Base-by-base conservation (phyloP, 306 rosid species). In the Begonia fuchsioides region DNA sequence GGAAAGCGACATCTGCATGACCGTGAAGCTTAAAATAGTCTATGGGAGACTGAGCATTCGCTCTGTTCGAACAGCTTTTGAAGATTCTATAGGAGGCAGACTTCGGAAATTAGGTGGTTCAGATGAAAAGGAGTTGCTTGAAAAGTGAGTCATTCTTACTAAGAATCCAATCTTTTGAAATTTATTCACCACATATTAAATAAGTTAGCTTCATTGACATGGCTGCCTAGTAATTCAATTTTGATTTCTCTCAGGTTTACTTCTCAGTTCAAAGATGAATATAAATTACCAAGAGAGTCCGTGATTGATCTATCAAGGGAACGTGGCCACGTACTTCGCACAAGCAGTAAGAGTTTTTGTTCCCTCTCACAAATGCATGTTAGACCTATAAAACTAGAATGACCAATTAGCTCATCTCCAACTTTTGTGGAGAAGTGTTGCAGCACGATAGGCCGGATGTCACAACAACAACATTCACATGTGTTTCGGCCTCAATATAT, bases 181-280 rank as follows among this genome's bases (percentile, higher is more conserved):
- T 4, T 4, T 26, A 6, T 26, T 26, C 35, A 3, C 35, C 35
- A 4, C 35, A 26, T 26, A 26, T 5, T 8, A 26, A 26, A 26
- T 4, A 2, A 26, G 5, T 4, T 26, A 26, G 1, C 35, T 26
- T 5, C 35, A 2, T 26, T 5, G 35, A 5, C 35, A 2, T 26
- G 2, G 35, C 7, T 26, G 7, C 35, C 35, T 26, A 8, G 7
- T 26, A 1, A 26, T 41, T n/a, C 50, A 47, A n/a, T 47, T 9
- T 3, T 14, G 48, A 50, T 65, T 44, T 60, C 55, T 51, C 79
- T 78, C 60, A 90, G 95, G 80, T 90, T 90, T 72, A 85, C 95
- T 63, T 81, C 98, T 32, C 94, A 79, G 66, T 90, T 90, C 68
- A 90, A 70, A 71, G 98, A 90, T 47, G 95, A 85, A 65, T 60